Percentiles rank a stretch among this genome's conserved stretches.
These are phyloP conservation scores for Petunia axillaris DNA, from an alignment of 257 asterid genomes.

Conservation along the genomic window DNA sequence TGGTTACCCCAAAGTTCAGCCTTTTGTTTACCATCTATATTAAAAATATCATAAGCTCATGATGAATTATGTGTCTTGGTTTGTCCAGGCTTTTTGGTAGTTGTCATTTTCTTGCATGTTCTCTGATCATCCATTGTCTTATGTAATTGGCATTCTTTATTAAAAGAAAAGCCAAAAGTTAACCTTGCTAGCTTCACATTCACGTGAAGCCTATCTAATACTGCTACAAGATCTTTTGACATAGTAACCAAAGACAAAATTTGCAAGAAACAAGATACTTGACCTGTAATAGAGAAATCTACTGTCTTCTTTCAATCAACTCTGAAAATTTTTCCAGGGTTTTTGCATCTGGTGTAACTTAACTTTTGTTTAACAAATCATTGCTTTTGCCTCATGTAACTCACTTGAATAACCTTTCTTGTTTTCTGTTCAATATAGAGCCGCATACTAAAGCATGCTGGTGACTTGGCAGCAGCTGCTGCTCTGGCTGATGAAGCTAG, in stretches of 20 bases:
- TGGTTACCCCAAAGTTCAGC: neutral
- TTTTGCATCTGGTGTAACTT: neutral
- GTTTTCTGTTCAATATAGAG: conserved; percentile 58
- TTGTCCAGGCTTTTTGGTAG: neutral
- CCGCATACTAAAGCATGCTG: conserved; percentile 95
- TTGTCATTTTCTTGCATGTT: neutral
- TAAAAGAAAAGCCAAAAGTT: neutral
- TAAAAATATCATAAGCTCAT: neutral
- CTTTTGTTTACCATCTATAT: conserved; percentile 22
- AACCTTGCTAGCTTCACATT: neutral
- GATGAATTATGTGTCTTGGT: neutral
- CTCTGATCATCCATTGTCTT: neutral
- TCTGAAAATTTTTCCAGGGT: conserved; percentile 15
- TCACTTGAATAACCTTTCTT: conserved; percentile 24
- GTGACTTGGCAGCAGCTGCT: conserved; percentile 87
- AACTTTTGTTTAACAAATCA: conserved; percentile 12
- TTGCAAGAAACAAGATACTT: no score
- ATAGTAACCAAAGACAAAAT: no score
- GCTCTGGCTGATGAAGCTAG: conserved; percentile 98
- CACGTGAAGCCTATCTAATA: neutral
- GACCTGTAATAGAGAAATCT: neutral
- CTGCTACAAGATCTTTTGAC: neutral
- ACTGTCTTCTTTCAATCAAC: neutral
- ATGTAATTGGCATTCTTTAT: neutral
- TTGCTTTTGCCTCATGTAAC: neutral